Evolutionary conservation across 73 alveolate genomes (phyloP).

Genomic region (Urostyla sp.): DNA sequence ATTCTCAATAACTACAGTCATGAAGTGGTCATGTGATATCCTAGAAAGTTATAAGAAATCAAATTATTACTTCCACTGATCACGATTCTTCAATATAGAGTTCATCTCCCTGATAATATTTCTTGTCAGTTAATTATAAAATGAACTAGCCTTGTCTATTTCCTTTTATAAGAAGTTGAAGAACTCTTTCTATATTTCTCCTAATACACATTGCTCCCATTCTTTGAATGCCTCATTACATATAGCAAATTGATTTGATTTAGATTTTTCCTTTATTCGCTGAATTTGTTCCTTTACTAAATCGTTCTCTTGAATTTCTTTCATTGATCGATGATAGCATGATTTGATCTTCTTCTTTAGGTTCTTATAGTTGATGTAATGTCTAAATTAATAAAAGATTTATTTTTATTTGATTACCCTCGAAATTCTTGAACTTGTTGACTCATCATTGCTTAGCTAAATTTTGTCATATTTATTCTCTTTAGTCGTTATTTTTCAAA

Average conservation of each 20-base stretch:
- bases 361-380: conserved; percentile 49
- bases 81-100: conserved; percentile 26
- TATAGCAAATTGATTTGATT: neutral
- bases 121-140: conserved; percentile 37
- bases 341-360: conserved; percentile 51
- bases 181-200: conserved; percentile 46
- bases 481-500: neutral
- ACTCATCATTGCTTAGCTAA: conserved; percentile 18
- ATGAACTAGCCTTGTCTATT: conserved; percentile 10
- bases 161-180: conserved; percentile 33
- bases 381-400: neutral
- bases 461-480: conserved; percentile 30
- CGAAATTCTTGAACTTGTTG: conserved; percentile 24
- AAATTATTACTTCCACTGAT: conserved; percentile 59
- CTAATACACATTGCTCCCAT: conserved; percentile 23
- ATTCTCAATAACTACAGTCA: conserved; percentile 38
- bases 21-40: conserved; percentile 49
- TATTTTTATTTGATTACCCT: conserved; percentile 16
- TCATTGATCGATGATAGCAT: conserved; percentile 27
- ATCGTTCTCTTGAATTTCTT: conserved; percentile 10
- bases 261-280: conserved; percentile 34
- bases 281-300: neutral
- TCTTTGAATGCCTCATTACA: conserved; percentile 26
- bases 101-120: conserved; percentile 46
- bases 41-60: neutral